Percentiles rank a stretch among this genome's conserved stretches.
These are phyloP conservation scores for Fomes fomentarius DNA, from an alignment of 1,284 basidiomycete genomes.

Conservation along the genomic window DNA sequence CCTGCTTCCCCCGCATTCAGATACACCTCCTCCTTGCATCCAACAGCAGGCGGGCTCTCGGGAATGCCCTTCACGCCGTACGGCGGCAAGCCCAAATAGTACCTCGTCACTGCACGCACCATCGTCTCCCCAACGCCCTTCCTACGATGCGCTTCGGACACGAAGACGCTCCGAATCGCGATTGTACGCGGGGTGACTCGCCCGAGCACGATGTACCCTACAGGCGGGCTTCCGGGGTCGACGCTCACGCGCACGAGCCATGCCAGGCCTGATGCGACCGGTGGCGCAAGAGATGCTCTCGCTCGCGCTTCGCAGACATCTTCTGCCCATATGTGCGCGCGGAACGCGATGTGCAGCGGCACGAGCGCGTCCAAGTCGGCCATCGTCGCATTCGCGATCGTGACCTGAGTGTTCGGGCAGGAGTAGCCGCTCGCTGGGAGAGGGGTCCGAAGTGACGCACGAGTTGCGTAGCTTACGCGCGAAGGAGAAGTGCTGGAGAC, in stretches of 20 bases:
- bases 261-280: background rate
- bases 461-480: conserved; percentile 21
- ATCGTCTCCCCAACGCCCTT: conserved; percentile 31
- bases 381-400: background rate
- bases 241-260: background rate
- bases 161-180: conserved; percentile 33
- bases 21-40: conserved; percentile 19
- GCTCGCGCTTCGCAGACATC: background rate
- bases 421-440: too few relatives aligned
- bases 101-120: conserved; percentile 27
- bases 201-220: conserved; percentile 23
- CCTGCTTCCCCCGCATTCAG: conserved; percentile 10
- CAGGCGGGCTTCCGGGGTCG: conserved; percentile 3
- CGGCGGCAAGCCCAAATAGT: conserved; percentile 23
- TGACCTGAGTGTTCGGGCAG: too few relatives aligned
- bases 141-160: conserved; percentile 22
- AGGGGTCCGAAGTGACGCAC: conserved; percentile 1
- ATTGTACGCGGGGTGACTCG: conserved; percentile 29
- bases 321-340: background rate
- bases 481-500: conserved; percentile 7
- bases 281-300: background rate
- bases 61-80: conserved; percentile 23
- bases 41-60: conserved; percentile 6
- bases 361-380: conserved; percentile 4
- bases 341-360: conserved; percentile 6